phyloP scores from a whole-genome alignment of 306 rosid genomes.

The Pyrus pyrifolia region DNA sequence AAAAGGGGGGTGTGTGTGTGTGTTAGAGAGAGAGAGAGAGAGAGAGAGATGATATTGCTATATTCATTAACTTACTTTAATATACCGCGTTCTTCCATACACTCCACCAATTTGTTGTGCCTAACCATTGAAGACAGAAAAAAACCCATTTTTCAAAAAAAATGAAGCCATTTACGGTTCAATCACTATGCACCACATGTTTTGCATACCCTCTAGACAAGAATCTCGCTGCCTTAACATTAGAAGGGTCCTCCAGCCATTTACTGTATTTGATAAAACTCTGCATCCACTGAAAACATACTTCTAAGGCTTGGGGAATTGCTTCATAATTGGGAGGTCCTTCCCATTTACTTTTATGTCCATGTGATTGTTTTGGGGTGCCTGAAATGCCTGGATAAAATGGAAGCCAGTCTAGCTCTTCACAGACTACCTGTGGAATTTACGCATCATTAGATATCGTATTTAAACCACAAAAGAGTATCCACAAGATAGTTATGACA shows the following conservation, averaged over 20 bases:
- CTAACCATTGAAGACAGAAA: slow-evolving; percentile 37
- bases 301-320: slow-evolving; percentile 59
- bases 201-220: slow-evolving; percentile 80
- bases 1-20: not conserved
- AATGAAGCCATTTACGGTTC: slow-evolving; percentile 20
- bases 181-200: slow-evolving; percentile 15
- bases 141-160: not conserved
- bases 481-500: slow-evolving; percentile 11
- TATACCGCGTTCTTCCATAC: slow-evolving; percentile 72
- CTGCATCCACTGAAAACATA: slow-evolving; percentile 92
- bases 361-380: slow-evolving; percentile 45
- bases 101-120: slow-evolving; percentile 67
- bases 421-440: slow-evolving; percentile 82
- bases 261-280: slow-evolving; percentile 88
- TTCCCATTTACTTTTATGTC: slow-evolving; percentile 58
- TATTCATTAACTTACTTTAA: slow-evolving; percentile 52
- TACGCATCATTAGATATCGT: slow-evolving; percentile 18
- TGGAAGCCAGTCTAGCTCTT: slow-evolving; percentile 98
- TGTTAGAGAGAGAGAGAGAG: slow-evolving; percentile 2
- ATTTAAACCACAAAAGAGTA: slow-evolving; percentile 17
- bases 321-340: slow-evolving; percentile 84
- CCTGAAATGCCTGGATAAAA: slow-evolving; percentile 69
- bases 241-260: slow-evolving; percentile 88
- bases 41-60: slow-evolving; percentile 4
- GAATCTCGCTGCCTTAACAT: slow-evolving; percentile 86